Evolutionary conservation across 192 early-diverging fungal genomes (phyloP).

Genomic region (Gamsiella multidivaricata): DNA sequence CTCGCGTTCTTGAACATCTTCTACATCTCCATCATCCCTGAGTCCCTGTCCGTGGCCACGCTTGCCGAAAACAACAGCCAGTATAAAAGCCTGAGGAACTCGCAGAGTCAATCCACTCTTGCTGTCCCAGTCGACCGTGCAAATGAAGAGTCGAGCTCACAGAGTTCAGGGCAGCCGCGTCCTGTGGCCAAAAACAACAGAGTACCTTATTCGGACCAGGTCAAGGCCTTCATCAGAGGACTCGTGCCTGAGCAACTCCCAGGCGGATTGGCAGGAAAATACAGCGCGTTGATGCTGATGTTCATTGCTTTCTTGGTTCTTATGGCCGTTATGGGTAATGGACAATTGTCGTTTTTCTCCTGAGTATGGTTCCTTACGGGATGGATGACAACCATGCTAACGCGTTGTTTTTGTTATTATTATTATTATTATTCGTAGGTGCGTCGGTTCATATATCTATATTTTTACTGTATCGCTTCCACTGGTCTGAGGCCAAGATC

Average conservation of each 20-base stretch:
- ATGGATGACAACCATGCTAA: neutral
- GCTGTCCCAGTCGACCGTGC: neutral
- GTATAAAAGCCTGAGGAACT: neutral
- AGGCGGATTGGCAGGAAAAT: conserved; percentile 25
- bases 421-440: neutral
- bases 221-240: neutral
- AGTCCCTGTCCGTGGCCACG: conserved; percentile 15
- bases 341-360: too few species aligned
- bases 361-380: neutral
- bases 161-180: too few species aligned
- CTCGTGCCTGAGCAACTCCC: conserved; percentile 29
- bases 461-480: conserved; percentile 32
- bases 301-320: conserved; percentile 20
- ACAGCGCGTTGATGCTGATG: conserved; percentile 27
- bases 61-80: neutral
- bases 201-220: too few species aligned
- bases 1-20: neutral
- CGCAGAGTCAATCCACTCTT: conserved; percentile 6
- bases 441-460: neutral
- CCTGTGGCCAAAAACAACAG: too few species aligned
- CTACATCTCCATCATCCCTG: conserved; percentile 30
- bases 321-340: conserved; percentile 12
- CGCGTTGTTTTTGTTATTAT: neutral
- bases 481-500: conserved; percentile 13
- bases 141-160: too few species aligned